phyloP scores from a whole-genome alignment of 352 stramenopile species.

The Globisporangium heterothallicum region DNA sequence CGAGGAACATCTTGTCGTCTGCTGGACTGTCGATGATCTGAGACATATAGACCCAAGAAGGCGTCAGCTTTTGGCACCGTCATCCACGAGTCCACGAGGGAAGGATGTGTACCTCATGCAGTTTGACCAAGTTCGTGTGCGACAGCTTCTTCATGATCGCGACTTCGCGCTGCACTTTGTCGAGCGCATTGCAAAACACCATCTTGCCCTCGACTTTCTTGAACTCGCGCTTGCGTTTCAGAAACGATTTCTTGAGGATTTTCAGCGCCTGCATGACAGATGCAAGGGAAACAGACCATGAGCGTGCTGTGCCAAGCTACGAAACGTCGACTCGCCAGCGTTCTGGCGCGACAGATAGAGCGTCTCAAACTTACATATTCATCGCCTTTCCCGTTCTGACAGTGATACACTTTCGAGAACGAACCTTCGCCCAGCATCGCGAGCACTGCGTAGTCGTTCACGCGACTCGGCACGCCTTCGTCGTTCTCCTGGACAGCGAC shows the following conservation, averaged over 20 bases:
- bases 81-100: no score
- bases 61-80: no score
- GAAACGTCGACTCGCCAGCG: no score
- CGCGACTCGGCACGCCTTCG: slow-evolving; percentile 47
- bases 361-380: slow-evolving; percentile 69
- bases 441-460: slow-evolving; percentile 71
- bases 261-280: slow-evolving; percentile 52
- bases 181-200: slow-evolving; percentile 70
- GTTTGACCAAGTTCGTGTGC: slow-evolving; percentile 60
- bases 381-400: slow-evolving; percentile 32
- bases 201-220: slow-evolving; percentile 74
- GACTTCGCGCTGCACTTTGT: slow-evolving; percentile 78
- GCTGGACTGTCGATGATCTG: slow-evolving; percentile 79
- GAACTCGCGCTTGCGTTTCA: slow-evolving; percentile 82
- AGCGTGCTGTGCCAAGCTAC: no score
- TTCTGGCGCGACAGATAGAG: no score
- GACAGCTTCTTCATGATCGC: slow-evolving; percentile 83
- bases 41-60: no score
- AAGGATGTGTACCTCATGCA: slow-evolving; percentile 56
- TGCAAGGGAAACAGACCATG: neutral
- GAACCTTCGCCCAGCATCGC: slow-evolving; percentile 63
- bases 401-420: slow-evolving; percentile 77
- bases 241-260: slow-evolving; percentile 81
- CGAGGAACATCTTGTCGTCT: slow-evolving; percentile 76
- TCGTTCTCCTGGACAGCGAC: slow-evolving; percentile 59